Evolutionary conservation across 2,329 filamentous ascomycete species (phyloP), one percentile per base, ranked within the genome.

Genomic region (Coniochaeta sp.): DNA sequence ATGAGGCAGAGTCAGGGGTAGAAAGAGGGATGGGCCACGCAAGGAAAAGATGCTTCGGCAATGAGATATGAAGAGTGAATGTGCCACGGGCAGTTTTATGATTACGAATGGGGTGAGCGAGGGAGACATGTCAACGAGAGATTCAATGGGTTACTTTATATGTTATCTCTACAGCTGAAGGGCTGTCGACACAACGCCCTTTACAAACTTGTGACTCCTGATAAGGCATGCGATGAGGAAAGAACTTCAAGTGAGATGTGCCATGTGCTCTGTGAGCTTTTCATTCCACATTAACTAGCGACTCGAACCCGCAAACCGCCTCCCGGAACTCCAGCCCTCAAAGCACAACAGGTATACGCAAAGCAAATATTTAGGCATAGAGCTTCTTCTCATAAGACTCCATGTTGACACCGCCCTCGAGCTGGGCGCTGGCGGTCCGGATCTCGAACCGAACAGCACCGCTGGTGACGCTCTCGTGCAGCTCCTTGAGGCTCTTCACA

Each of bases 371-470:
- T 68, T 86, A 97, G 70, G 92, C 91, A 78, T 96, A 99, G 67
- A 99, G 89, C 85, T 98, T 99, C 89, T 99, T 99, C 83, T 98
- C 95, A 74, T 96, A 98, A 74, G 91, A 93, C 81, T 98, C 92
- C 83, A 99, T 92, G 79, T 98, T 96, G 63, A 99, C 93, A 73
- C 93, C 95, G 65, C 95, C 95, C 82, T 99, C 95, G 62, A 96
- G 84, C 84, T 96, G 92, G 57, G 95, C 95, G 75, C 92, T 96
- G 62, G 92, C 89, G 63, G 92, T 98, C 69, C 95, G 85, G 71
- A 98, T 83, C 82, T 99, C 95, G 73, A 99, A 99, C 70, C 95
- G 87, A 59, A 97, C 87, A 57, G 79, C 85, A 62, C 93, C 91
- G 34, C 85, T 81, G 66, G 80, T 77, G 30, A 96, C 93, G 66